Conservation (phyloP, 2,329 filamentous ascomycete genomes). For the Colletotrichum sp. region DNA sequence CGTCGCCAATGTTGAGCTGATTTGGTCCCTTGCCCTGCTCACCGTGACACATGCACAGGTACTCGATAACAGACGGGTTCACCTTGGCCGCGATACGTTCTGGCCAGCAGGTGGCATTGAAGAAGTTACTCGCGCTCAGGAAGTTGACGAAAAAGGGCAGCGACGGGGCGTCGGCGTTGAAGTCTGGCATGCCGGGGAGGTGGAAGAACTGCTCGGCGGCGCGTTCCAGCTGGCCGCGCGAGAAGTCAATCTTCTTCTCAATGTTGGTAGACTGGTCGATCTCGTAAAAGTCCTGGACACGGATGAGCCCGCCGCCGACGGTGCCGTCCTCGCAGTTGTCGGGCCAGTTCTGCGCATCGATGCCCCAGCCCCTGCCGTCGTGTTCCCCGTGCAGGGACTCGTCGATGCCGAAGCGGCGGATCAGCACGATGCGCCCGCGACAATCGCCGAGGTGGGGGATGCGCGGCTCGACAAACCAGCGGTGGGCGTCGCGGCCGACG, state of each 20-base stretch:
- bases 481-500: conserved; percentile 50
- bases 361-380: conserved; percentile 57
- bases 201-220: conserved; percentile 59
- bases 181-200: conserved; percentile 37
- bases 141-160: conserved; percentile 87
- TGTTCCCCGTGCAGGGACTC: conserved; percentile 54
- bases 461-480: conserved; percentile 80
- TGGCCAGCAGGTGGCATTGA: conserved; percentile 90
- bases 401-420: conserved; percentile 78
- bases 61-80: conserved; percentile 75
- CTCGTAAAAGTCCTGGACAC: conserved; percentile 95
- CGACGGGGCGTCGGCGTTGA: conserved; percentile 33
- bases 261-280: conserved; percentile 78
- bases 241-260: conserved; percentile 77
- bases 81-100: conserved; percentile 87
- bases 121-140: conserved; percentile 90
- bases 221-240: conserved; percentile 76
- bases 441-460: conserved; percentile 80
- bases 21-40: conserved; percentile 53
- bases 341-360: conserved; percentile 74
- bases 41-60: conserved; percentile 63
- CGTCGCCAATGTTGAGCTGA: conserved; percentile 65
- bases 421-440: conserved; percentile 81
- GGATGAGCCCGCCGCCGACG: conserved; percentile 72
- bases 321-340: conserved; percentile 84